Base-by-base conservation (phyloP, 129 eudicot species). In the Flaveria brownii region DNA sequence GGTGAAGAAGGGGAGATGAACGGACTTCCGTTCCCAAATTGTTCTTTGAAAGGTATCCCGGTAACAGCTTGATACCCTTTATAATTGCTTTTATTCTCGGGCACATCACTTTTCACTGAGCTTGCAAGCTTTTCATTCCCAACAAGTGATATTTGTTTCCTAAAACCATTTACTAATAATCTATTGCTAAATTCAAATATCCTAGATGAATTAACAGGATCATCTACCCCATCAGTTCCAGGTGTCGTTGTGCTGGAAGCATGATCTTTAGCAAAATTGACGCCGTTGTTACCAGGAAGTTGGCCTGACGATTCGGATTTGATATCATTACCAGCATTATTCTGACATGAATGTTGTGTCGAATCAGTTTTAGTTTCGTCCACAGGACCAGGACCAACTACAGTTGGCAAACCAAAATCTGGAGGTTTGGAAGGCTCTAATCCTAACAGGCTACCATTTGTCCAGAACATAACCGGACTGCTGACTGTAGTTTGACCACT, bases 371-470 rank as follows among this genome's bases (percentile, higher is more conserved):
- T 73, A 59, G 71, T 70, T 61, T 74, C 80, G 63, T 41, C 68
- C 23, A 15, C 69, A 15, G 45, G 46, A 36, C 33, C 69, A 15
- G 69, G 42, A 63, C 69, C 77, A 9, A 17, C 30, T 69, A 59
- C 60, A 66, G 85, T 83, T 60, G 80, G 47, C 20, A 77, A 62
- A 74, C 91, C 82, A 56, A 72, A 87, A 85, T 87, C 99, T 17
- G 96, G 92, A 79, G 99, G 99, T 74, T 95, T 95, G 39, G 99
- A 95, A 42, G 99, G 99, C 73, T 83, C 89, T 22, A 95, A 90
- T 33, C 99, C 99, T 57, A 95, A 85, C 46, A 95, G 85, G 39
- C 88, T 85, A 78, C 99, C 99, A 77, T 95, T 95, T 22, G 97
- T 91, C 99, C 99, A 95, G 78, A 91, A 77, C 70, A 83, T 84